Percentiles rank a stretch among this genome's conserved stretches.
Conservation (phyloP, 192 early-diverging fungal species). For the Backusella morwellensis region DNA sequence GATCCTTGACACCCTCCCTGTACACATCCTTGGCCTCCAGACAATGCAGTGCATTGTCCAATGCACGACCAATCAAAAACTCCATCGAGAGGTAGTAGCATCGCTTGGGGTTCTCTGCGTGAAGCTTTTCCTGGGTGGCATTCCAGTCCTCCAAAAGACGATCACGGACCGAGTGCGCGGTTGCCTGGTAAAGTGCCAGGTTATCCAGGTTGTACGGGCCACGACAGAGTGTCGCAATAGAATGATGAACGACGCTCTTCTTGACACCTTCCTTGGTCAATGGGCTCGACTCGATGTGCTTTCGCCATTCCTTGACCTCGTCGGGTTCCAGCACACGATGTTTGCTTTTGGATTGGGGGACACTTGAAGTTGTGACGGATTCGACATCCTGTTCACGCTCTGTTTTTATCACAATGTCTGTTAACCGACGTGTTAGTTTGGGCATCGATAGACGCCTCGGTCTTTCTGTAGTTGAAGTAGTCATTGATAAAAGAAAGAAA, state of each 20-base stretch:
- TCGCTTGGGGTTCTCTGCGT: conserved; percentile 79
- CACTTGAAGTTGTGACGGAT: conserved; percentile 6
- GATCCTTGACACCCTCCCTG: conserved; percentile 53
- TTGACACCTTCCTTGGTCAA: conserved; percentile 68
- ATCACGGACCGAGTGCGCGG: conserved; percentile 89
- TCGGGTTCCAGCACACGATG: neutral
- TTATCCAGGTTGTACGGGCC: conserved; percentile 90
- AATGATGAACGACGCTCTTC: conserved; percentile 84
- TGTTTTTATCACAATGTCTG: conserved; percentile 13
- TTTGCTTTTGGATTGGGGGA: neutral
- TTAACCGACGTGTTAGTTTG: conserved; percentile 20
- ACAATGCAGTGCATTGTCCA: conserved; percentile 94
- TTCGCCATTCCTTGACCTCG: conserved; percentile 5
- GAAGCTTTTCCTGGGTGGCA: conserved; percentile 73
- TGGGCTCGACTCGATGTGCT: neutral
- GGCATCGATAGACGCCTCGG: conserved; percentile 25
- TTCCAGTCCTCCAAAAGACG: conserved; percentile 25
- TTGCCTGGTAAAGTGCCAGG: conserved; percentile 88
- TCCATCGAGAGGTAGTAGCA: conserved; percentile 98
- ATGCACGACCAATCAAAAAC: conserved; percentile 94
- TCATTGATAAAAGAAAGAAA: neutral
- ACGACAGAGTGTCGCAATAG: conserved; percentile 86
- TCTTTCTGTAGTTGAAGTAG: neutral
- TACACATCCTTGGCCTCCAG: conserved; percentile 80
- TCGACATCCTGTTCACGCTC: neutral